These are phyloP conservation scores for Thinopyrum obtusiflorum DNA, from an alignment of 202 grass and related monocot species.

Conservation along the genomic window DNA sequence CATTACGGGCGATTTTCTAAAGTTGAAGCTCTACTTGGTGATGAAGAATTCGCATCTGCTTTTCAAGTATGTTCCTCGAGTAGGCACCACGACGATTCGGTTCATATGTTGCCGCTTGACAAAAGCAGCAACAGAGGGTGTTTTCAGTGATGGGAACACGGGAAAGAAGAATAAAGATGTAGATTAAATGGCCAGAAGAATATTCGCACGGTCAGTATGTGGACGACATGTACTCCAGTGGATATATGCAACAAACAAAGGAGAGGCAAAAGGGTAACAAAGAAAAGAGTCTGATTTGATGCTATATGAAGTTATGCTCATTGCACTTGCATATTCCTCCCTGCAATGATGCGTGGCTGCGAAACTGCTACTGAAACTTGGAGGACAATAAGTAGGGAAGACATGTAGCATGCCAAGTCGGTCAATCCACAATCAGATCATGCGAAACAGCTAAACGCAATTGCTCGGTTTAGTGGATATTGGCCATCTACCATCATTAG, in stretches of 20 bases:
- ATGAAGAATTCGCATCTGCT: not conserved
- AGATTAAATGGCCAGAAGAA: not conserved
- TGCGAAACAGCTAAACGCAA: not conserved
- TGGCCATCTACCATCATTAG: not conserved
- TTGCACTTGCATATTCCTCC: not conserved
- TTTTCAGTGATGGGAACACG: not conserved
- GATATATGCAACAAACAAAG: not conserved
- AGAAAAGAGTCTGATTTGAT: not conserved
- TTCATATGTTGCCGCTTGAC: not conserved
- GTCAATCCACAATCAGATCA: constrained; percentile 13
- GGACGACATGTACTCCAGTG: not conserved
- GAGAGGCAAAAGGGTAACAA: not conserved
- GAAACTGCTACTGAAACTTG: not conserved
- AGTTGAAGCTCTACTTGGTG: not conserved
- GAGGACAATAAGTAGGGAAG: not conserved
- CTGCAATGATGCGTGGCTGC: not conserved
- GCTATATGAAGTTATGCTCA: not conserved
- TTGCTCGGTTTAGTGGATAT: not conserved
- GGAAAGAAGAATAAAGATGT: not conserved
- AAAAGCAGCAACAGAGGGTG: not conserved
- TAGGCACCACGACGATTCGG: not conserved
- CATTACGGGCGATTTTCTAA: not conserved
- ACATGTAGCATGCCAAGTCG: constrained; percentile 8
- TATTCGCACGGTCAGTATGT: not conserved
- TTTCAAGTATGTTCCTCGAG: not conserved